phyloP scores from a whole-genome alignment of 192 early-diverging fungal genomes.

The Backusella liffmaniae region DNA sequence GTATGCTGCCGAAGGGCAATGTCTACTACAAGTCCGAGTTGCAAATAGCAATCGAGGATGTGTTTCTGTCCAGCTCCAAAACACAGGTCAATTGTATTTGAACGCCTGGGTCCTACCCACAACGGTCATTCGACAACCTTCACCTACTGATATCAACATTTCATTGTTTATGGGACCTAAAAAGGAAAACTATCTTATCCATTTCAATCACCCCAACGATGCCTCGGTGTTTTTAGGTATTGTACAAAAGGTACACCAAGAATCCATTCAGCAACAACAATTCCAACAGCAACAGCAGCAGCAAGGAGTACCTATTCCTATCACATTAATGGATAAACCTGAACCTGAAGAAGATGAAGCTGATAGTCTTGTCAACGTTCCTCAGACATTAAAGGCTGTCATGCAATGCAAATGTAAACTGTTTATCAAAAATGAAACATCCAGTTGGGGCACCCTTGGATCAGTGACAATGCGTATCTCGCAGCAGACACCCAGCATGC shows the following conservation, averaged over 20 bases:
- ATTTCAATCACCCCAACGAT: slow-evolving; percentile 33
- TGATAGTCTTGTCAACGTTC: slow-evolving; percentile 16
- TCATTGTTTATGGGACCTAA: slow-evolving; percentile 48
- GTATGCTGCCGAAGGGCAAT: slow-evolving; percentile 48
- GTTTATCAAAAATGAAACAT: slow-evolving; percentile 52
- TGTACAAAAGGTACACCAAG: slow-evolving; percentile 41
- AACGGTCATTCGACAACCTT: slow-evolving; percentile 42
- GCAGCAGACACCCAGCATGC: slow-evolving; percentile 48
- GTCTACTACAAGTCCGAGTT: slow-evolving; percentile 45
- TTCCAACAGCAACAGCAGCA: slow-evolving; percentile 14
- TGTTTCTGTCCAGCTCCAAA: slow-evolving; percentile 41
- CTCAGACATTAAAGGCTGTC: slow-evolving; percentile 32
- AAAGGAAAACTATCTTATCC: slow-evolving; percentile 51
- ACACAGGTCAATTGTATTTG: slow-evolving; percentile 44
- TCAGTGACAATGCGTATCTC: slow-evolving; percentile 42
- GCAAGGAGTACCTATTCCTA: neutral
- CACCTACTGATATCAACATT: slow-evolving; percentile 46
- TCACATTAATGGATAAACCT: neutral
- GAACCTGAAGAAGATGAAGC: neutral
- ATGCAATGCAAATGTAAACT: slow-evolving; percentile 46
- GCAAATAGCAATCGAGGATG: slow-evolving; percentile 40
- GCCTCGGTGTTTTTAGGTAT: slow-evolving; percentile 37
- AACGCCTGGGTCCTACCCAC: slow-evolving; percentile 56
- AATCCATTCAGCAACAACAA: slow-evolving; percentile 25
- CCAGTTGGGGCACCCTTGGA: slow-evolving; percentile 51